Evolutionary conservation across 1,139 yeast genomes (phyloP).

Genomic region (Taphrina confusa): DNA sequence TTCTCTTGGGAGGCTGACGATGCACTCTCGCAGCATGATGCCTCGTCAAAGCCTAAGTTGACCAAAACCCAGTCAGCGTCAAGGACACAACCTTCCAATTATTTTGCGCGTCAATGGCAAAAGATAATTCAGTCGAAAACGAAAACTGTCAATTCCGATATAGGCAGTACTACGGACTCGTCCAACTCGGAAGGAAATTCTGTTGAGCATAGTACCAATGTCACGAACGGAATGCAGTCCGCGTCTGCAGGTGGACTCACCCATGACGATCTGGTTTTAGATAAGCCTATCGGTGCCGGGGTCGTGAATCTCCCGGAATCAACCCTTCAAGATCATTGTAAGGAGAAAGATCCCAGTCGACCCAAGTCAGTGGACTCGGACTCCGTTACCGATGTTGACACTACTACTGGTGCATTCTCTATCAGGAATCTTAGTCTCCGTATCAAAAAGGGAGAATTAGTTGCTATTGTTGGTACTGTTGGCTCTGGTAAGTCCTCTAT

Average conservation of each 20-base stretch:
- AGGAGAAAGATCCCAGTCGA: background rate
- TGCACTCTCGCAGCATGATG: background rate
- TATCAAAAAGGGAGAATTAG: slow-evolving; percentile 59
- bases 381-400: background rate
- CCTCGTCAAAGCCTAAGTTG: background rate
- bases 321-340: no score
- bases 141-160: background rate
- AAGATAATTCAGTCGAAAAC: background rate
- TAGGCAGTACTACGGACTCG: background rate
- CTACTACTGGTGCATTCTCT: slow-evolving; percentile 45
- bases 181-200: background rate
- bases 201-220: background rate
- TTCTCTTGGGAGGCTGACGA: slow-evolving; percentile 63
- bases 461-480: slow-evolving; percentile 68
- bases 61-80: background rate
- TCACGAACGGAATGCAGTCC: background rate
- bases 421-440: slow-evolving; percentile 52
- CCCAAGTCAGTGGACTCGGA: background rate
- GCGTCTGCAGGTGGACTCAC: background rate
- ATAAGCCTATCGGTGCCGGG: slow-evolving; percentile 3
- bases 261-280: background rate
- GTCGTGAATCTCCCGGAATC: background rate
- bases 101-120: no score
- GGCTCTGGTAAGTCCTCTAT: slow-evolving; percentile 73
- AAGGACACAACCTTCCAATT: no score